A percentile compares a stretch with the other conserved stretches of the same genome.
Conservation (phyloP, 495 filamentous ascomycete genomes). For the Penicillium desertorum region DNA sequence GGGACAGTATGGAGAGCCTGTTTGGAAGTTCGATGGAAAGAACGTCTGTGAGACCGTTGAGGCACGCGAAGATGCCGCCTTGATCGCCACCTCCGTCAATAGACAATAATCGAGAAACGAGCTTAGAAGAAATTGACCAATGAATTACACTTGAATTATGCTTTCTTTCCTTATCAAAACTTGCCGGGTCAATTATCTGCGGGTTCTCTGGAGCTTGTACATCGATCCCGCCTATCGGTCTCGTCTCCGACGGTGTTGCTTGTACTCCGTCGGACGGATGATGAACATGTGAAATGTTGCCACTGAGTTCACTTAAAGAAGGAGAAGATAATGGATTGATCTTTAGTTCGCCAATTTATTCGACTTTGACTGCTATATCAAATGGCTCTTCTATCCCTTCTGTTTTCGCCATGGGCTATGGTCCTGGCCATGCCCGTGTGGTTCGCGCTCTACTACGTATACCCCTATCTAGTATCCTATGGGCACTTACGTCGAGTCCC, state of each 20-base stretch:
- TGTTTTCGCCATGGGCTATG: constrained; percentile 20
- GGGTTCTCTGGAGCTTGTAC: background rate
- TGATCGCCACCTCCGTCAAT: background rate
- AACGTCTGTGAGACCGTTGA: background rate
- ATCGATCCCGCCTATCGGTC: background rate
- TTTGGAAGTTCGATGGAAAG: background rate
- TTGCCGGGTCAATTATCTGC: background rate
- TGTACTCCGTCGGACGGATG: constrained; percentile 5
- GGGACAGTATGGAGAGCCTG: background rate
- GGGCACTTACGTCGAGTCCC: constrained; percentile 17
- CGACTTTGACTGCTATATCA: background rate
- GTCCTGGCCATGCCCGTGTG: constrained; percentile 14
- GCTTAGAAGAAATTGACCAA: background rate
- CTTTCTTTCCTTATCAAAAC: background rate
- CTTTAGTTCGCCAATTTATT: background rate
- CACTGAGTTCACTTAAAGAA: background rate
- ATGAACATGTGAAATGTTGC: background rate
- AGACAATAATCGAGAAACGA: background rate
- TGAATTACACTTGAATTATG: background rate
- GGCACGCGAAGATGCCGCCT: background rate
- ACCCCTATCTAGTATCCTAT: constrained; percentile 26
- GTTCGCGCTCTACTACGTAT: constrained; percentile 24
- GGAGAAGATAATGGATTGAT: background rate
- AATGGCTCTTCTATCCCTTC: constrained; percentile 17
- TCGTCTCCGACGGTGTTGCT: constrained; percentile 4